phyloP scores from a whole-genome alignment of 2,329 filamentous ascomycete species.

The Aureobasidium sp. region DNA sequence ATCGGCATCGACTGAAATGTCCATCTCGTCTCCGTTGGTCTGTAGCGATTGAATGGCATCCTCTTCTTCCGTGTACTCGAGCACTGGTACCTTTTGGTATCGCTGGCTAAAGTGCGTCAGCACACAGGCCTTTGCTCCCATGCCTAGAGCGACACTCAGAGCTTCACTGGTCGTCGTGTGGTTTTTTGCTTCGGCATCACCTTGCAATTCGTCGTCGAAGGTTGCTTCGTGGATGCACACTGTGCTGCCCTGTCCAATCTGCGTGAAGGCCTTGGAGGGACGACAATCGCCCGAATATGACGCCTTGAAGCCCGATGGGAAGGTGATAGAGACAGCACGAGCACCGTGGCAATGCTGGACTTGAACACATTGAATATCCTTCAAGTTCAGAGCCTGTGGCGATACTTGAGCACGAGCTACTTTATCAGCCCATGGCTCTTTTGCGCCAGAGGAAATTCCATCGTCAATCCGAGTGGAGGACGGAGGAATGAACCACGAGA shows the following conservation, averaged over 20 bases:
- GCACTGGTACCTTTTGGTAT: constrained; percentile 67
- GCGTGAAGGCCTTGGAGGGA: constrained; percentile 62
- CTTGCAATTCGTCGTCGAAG: constrained; percentile 76
- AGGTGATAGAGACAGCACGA: constrained; percentile 69
- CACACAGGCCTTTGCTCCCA: constrained; percentile 73
- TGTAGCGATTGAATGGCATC: constrained; percentile 15
- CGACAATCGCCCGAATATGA: constrained; percentile 94
- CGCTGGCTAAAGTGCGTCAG: constrained; percentile 94
- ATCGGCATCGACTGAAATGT: constrained; percentile 18
- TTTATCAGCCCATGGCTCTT: constrained; percentile 29
- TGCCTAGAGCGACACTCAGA: constrained; percentile 64
- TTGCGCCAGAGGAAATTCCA: background rate
- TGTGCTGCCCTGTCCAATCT: constrained; percentile 66
- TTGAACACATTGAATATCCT: constrained; percentile 56
- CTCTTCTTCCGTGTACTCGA: constrained; percentile 35
- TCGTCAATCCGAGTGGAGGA: background rate
- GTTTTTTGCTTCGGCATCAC: constrained; percentile 78
- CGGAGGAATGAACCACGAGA: constrained; percentile 31
- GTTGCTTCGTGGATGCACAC: constrained; percentile 93
- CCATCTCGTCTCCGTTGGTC: constrained; percentile 20
- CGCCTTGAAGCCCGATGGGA: constrained; percentile 73
- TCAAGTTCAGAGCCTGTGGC: constrained; percentile 52
- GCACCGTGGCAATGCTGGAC: constrained; percentile 78
- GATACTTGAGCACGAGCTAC: constrained; percentile 21
- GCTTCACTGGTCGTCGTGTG: constrained; percentile 88